These are phyloP conservation scores for barrel medic (Medicago truncatula) DNA, from an alignment of 306 rosid genomes.

Conservation along the genomic window DNA sequence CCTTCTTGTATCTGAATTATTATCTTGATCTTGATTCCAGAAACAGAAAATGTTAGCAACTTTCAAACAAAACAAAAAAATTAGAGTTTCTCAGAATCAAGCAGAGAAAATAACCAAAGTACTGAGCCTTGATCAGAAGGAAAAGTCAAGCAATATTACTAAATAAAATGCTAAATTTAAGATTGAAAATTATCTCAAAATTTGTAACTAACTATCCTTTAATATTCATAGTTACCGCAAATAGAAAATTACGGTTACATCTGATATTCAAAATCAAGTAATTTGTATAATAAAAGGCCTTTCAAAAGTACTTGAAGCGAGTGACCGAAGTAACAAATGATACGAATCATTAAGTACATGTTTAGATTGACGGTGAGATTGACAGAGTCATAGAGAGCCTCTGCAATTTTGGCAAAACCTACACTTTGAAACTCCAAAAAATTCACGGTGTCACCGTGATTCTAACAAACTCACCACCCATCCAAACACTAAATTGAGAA, in stretches of 20 bases:
- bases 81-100: conserved; percentile 22
- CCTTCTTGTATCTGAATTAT: not conserved
- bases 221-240: conserved; percentile 27
- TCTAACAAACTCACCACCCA: too few species aligned
- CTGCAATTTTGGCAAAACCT: too few species aligned
- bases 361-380: too few species aligned
- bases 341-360: not conserved
- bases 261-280: not conserved
- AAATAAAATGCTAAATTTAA: too few species aligned
- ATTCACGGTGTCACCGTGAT: too few species aligned
- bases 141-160: conserved; percentile 15
- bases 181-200: too few species aligned
- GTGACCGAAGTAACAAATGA: not conserved
- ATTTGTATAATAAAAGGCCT: not conserved
- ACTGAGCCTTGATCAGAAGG: not conserved
- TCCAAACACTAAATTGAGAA: conserved; percentile 14
- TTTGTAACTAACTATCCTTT: not conserved
- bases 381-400: too few species aligned
- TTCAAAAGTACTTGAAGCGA: not conserved
- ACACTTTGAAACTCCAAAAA: too few species aligned
- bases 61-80: conserved; percentile 28
- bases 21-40: not conserved
- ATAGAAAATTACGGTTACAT: conserved; percentile 4
- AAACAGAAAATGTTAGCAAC: conserved; percentile 21
- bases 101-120: conserved; percentile 1